These are phyloP conservation scores for Eremochloa ophiuroides DNA, from an alignment of 176 grass and related monocot species.

Conservation along the genomic window DNA sequence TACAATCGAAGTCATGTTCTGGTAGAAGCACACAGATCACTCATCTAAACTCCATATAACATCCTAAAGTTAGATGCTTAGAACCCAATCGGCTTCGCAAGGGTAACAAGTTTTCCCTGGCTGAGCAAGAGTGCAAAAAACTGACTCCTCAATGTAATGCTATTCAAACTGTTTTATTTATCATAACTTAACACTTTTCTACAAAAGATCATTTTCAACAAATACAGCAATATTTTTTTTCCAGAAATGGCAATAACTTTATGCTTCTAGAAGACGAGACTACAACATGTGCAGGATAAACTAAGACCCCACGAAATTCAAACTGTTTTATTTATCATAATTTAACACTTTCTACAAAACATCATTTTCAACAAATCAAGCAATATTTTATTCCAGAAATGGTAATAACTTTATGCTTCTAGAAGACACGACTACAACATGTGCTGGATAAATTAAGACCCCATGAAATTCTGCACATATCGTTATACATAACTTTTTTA, in stretches of 20 bases:
- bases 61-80: slow-evolving; percentile 5
- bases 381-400: no score
- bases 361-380: no score
- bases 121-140: neutral
- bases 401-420: no score
- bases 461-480: neutral
- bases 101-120: neutral
- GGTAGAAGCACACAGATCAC: neutral
- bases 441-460: no score
- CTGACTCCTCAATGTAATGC: neutral
- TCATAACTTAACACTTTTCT: neutral
- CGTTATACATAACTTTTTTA: no score
- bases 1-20: neutral
- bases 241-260: neutral
- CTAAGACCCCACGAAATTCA: no score
- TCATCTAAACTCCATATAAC: neutral
- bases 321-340: no score
- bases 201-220: neutral
- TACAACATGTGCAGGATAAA: neutral
- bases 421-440: no score
- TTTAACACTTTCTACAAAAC: no score
- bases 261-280: neutral
- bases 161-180: neutral
- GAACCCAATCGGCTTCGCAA: neutral
- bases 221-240: neutral